phyloP scores from a whole-genome alignment of 2,329 filamentous ascomycete genomes.

The Fusarium mexicanum region DNA sequence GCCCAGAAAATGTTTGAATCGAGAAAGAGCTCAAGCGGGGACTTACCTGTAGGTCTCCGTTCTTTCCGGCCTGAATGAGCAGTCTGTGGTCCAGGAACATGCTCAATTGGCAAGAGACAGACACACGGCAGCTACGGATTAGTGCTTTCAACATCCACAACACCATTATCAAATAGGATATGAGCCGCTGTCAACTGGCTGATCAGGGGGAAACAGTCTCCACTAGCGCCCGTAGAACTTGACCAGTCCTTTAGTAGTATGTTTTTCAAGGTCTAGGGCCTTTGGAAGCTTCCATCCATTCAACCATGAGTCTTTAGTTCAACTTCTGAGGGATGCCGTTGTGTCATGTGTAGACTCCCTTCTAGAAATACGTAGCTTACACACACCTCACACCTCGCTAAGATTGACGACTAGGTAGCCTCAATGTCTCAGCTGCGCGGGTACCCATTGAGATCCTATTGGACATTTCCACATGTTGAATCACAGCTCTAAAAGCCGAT shows the following conservation, averaged over 20 bases:
- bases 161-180: constrained; percentile 20
- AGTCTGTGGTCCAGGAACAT: constrained; percentile 12
- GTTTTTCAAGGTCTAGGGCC: constrained; percentile 5
- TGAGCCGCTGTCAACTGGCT: constrained; percentile 28
- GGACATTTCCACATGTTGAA: not conserved
- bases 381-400: constrained; percentile 20
- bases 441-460: not conserved
- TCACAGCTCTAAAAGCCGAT: constrained; percentile 3
- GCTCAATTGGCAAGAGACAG: constrained; percentile 5
- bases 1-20: not conserved
- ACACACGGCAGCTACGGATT: constrained; percentile 12
- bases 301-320: not conserved
- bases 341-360: not conserved
- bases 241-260: not conserved
- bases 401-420: constrained; percentile 23
- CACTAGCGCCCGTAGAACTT: constrained; percentile 4
- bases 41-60: not conserved
- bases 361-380: constrained; percentile 10
- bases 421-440: constrained; percentile 25
- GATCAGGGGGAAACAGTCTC: not conserved
- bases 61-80: constrained; percentile 7
- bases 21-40: not conserved
- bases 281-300: not conserved
- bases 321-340: not conserved
- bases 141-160: not conserved